These are phyloP conservation scores for Irpex sp. DNA, from an alignment of 1,284 basidiomycete species.

Conservation along the genomic window DNA sequence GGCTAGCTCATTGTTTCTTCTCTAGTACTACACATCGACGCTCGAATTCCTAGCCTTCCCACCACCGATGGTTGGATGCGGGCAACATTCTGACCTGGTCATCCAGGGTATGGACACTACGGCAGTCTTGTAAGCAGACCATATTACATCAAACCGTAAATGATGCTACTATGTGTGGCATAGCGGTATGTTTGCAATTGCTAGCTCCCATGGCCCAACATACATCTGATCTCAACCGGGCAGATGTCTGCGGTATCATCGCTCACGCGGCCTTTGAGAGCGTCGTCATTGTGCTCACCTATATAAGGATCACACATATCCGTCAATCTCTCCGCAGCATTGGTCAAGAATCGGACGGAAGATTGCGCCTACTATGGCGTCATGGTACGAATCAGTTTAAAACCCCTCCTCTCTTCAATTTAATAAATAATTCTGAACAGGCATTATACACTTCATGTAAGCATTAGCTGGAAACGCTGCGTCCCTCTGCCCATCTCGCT, in stretches of 20 bases:
- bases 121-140: not conserved
- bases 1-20: not conserved
- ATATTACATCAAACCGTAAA: not conserved
- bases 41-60: constrained; percentile 1
- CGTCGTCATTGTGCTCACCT: not conserved
- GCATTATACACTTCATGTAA: not conserved
- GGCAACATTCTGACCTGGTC: not conserved
- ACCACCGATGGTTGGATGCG: constrained; percentile 9
- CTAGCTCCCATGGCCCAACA: not conserved
- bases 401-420: not conserved
- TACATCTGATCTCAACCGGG: not conserved
- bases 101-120: not conserved
- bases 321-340: not conserved
- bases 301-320: not conserved
- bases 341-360: not conserved
- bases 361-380: not conserved
- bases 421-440: not conserved
- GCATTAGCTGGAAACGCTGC: not conserved
- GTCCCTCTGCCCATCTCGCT: not conserved
- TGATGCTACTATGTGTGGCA: not conserved
- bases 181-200: not conserved
- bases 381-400: not conserved
- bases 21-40: constrained; percentile 1
- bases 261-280: not conserved
- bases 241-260: not conserved